These are phyloP conservation scores for Phytophthora kernoviae DNA, from an alignment of 352 stramenopile genomes.

Conservation along the genomic window DNA sequence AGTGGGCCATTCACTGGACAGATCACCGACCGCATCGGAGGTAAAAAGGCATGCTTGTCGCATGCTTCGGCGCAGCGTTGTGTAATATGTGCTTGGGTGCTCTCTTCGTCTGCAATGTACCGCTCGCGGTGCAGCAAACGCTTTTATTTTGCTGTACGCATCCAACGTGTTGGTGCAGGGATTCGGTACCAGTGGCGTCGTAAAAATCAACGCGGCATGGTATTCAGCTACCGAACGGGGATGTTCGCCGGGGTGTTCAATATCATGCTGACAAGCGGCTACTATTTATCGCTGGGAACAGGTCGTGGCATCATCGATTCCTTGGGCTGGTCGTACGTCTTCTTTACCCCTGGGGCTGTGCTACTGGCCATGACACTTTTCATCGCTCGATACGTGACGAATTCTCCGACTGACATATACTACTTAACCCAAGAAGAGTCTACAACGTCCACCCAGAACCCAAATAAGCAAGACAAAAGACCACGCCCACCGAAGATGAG, in stretches of 20 bases:
- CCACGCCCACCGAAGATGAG: conserved; percentile 9
- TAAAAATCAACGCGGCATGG: conserved; percentile 77
- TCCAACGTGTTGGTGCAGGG: conserved; percentile 66
- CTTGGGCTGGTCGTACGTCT: conserved; percentile 63
- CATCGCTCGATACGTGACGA: conserved; percentile 63
- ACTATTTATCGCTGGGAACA: conserved; percentile 60
- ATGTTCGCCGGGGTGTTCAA: conserved; percentile 75
- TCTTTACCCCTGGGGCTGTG: conserved; percentile 45
- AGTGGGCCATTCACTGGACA: conserved; percentile 62
- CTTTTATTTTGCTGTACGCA: conserved; percentile 63
- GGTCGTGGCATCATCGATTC: conserved; percentile 56
- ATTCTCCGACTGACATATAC: conserved; percentile 53
- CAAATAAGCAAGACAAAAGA: not conserved
- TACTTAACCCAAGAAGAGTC: not conserved
- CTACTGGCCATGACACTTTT: conserved; percentile 51
- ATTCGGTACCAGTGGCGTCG: conserved; percentile 67
- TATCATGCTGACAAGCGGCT: conserved; percentile 72
- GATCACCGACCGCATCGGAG: conserved; percentile 64
- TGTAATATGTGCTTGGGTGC: conserved; percentile 58
- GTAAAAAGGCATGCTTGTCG: conserved; percentile 66
- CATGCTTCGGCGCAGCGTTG: conserved; percentile 51
- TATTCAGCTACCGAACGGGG: conserved; percentile 61
- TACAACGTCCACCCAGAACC: not conserved
- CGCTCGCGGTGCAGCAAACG: conserved; percentile 29
- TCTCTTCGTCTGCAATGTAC: conserved; percentile 46